Conservation (phyloP, 2,329 filamentous ascomycete species). For the Colletotrichum siamense region DNA sequence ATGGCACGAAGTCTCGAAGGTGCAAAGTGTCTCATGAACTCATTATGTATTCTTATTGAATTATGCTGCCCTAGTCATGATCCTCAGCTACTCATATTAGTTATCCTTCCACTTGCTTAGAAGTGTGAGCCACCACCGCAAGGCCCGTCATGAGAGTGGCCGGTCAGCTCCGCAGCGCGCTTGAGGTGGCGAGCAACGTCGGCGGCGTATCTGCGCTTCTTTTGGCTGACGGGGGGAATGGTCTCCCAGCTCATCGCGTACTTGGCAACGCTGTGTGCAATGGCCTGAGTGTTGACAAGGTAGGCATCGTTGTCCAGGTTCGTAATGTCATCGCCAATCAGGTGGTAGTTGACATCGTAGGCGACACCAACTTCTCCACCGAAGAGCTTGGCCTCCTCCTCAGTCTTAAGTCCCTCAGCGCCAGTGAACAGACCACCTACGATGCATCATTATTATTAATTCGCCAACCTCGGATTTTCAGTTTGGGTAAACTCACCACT, state of each 20-base stretch:
- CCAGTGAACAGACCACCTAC: slow-evolving; percentile 68
- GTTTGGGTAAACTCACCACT: slow-evolving; percentile 47
- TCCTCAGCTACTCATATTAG: neutral
- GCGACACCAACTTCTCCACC: slow-evolving; percentile 63
- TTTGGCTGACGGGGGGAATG: slow-evolving; percentile 32
- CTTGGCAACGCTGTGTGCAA: slow-evolving; percentile 45
- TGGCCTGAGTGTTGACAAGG: slow-evolving; percentile 48
- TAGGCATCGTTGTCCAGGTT: slow-evolving; percentile 48
- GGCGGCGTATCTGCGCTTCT: slow-evolving; percentile 33
- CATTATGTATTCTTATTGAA: neutral
- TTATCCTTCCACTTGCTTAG: neutral
- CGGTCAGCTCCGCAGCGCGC: slow-evolving; percentile 24
- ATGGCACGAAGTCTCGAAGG: neutral
- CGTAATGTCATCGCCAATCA: slow-evolving; percentile 45
- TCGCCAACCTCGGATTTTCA: neutral
- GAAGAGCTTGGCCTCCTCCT: slow-evolving; percentile 62
- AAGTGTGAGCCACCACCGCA: slow-evolving; percentile 29
- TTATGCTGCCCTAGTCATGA: neutral
- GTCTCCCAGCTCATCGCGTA: slow-evolving; percentile 44
- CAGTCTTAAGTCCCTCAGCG: slow-evolving; percentile 68
- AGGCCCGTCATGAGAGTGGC: slow-evolving; percentile 33
- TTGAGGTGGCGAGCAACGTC: slow-evolving; percentile 34
- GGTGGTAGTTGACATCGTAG: slow-evolving; percentile 53
- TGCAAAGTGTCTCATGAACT: neutral
- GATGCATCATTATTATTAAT: neutral